Percentiles rank a stretch among this genome's conserved stretches.
Evolutionary conservation across 1,139 yeast genomes (phyloP).

Genomic region (Hemisphaericaspora subhashii): DNA sequence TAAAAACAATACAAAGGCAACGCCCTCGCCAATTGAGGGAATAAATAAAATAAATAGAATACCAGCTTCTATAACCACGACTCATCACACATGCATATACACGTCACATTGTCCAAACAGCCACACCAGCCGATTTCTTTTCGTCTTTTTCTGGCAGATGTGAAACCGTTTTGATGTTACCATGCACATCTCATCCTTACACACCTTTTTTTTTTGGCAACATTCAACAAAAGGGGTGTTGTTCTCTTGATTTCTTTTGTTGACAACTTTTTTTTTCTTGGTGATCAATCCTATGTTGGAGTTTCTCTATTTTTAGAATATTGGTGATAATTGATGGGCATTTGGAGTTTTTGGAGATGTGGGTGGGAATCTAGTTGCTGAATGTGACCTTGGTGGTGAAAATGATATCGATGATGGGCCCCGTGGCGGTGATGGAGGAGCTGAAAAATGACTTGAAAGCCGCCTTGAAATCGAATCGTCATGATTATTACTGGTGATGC

Average conservation of each 20-base stretch:
- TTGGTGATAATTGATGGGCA: slow-evolving; percentile 11
- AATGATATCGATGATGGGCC: background rate
- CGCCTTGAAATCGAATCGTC: background rate
- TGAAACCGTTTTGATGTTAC: no score
- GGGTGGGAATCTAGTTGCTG: background rate
- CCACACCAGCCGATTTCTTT: background rate
- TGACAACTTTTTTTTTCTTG: background rate
- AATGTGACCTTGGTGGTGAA: background rate
- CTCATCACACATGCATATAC: no score
- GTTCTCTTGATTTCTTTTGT: no score
- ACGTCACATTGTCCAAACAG: no score
- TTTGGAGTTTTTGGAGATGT: slow-evolving; percentile 6
- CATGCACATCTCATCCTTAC: no score
- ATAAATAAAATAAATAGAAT: no score
- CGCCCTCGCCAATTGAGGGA: no score
- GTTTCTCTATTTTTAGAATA: slow-evolving; percentile 6
- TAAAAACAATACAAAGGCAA: background rate
- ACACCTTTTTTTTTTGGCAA: no score
- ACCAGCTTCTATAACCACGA: background rate
- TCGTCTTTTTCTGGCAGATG: no score
- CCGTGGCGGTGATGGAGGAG: background rate
- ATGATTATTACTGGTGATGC: slow-evolving; percentile 1
- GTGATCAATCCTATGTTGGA: no score
- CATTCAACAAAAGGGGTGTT: no score
- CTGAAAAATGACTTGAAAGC: background rate